Percentiles rank a stretch among this genome's conserved stretches.
These are phyloP conservation scores for Neoboletus magnificus DNA, from an alignment of 768 basidiomycete genomes.

Conservation along the genomic window DNA sequence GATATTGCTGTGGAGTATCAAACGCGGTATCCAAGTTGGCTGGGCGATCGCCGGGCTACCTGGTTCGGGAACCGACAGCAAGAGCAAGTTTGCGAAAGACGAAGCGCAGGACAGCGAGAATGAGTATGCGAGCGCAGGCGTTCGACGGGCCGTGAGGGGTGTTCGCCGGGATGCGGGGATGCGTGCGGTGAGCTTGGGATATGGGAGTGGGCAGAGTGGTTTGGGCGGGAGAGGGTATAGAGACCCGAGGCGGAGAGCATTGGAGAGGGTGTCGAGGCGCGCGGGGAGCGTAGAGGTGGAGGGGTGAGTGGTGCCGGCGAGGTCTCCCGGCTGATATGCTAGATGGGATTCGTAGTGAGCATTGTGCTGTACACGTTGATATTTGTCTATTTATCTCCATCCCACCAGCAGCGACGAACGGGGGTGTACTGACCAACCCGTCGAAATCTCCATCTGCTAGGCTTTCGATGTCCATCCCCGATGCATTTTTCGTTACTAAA, in stretches of 20 bases:
- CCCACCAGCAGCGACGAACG: neutral
- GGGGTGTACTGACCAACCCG: neutral
- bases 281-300: slow-evolving; percentile 18
- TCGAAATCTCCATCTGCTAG: neutral
- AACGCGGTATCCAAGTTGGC: slow-evolving; percentile 69
- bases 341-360: neutral
- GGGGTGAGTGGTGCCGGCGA: slow-evolving; percentile 1
- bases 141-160: neutral
- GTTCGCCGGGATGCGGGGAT: slow-evolving; percentile 17
- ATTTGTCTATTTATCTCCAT: neutral
- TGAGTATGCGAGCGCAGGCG: neutral
- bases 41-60: slow-evolving; percentile 72
- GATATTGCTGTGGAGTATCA: slow-evolving; percentile 89
- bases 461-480: neutral
- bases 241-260: slow-evolving; percentile 24
- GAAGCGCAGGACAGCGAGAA: slow-evolving; percentile 2
- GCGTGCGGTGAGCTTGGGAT: slow-evolving; percentile 29
- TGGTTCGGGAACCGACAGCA: slow-evolving; percentile 12
- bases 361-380: neutral
- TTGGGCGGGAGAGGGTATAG: slow-evolving; percentile 1
- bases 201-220: slow-evolving; percentile 13
- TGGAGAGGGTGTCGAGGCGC: slow-evolving; percentile 18
- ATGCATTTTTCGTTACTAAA: neutral
- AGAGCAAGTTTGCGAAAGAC: neutral
- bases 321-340: neutral